Evolutionary conservation across 2,329 filamentous ascomycete species (phyloP).

Genomic region (Beauveria rudraprayagi): DNA sequence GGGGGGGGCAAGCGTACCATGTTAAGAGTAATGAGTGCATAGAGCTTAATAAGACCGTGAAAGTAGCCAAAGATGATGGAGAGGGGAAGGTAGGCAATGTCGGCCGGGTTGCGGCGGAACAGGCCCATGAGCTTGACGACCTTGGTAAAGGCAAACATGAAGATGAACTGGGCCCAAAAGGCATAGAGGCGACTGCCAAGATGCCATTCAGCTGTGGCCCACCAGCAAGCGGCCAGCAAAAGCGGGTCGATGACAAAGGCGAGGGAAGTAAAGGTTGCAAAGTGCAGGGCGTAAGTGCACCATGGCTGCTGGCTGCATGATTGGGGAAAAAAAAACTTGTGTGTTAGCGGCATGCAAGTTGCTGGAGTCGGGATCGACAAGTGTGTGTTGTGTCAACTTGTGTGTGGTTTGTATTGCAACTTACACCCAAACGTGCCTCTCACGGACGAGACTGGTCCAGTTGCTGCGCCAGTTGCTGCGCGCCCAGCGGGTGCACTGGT

Average conservation of each 20-base stretch:
- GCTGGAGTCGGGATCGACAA: constrained; percentile 12
- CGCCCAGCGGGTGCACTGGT: constrained; percentile 90
- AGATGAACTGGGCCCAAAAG: constrained; percentile 56
- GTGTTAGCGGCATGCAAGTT: constrained; percentile 7
- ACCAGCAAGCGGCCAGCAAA: constrained; percentile 60
- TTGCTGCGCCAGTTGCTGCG: constrained; percentile 98
- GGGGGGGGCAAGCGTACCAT: constrained; percentile 52
- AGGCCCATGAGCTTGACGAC: constrained; percentile 84
- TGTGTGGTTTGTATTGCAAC: constrained; percentile 28
- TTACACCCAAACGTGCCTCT: constrained; percentile 81
- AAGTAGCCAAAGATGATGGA: constrained; percentile 89
- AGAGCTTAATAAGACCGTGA: constrained; percentile 86
- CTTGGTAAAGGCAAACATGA: constrained; percentile 79
- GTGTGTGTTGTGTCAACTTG: not conserved
- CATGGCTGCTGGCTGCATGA: constrained; percentile 71
- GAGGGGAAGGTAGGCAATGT: constrained; percentile 72
- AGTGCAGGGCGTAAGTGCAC: constrained; percentile 87
- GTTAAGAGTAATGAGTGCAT: constrained; percentile 73
- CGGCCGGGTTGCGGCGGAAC: constrained; percentile 74
- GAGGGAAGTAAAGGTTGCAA: constrained; percentile 86
- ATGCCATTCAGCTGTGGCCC: constrained; percentile 57
- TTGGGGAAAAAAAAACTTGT: constrained; percentile 14
- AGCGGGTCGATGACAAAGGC: constrained; percentile 72
- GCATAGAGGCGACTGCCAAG: constrained; percentile 41
- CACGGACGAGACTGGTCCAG: constrained; percentile 77